Evolutionary conservation across 495 filamentous ascomycete genomes (phyloP).

Genomic region (Trichoderma asperelloides): DNA sequence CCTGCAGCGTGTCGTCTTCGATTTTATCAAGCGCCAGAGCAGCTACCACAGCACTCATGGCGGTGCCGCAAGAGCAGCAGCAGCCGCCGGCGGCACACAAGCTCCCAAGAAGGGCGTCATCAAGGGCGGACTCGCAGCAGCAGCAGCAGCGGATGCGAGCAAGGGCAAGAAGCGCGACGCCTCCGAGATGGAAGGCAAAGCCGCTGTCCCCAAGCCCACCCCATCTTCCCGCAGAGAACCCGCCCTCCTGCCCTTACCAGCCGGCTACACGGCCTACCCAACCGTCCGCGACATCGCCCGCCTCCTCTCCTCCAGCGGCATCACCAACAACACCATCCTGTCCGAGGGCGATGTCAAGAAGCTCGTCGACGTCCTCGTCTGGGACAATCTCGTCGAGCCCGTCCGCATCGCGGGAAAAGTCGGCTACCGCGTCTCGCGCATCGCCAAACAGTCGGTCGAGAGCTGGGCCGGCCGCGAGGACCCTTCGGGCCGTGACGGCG

Average conservation of each 20-base stretch:
- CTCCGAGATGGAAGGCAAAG: slow-evolving; percentile 31
- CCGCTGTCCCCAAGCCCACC: slow-evolving; percentile 22
- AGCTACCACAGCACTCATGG: slow-evolving; percentile 45
- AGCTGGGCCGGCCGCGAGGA: slow-evolving; percentile 31
- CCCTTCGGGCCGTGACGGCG: slow-evolving; percentile 22
- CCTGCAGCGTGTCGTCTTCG: slow-evolving; percentile 57
- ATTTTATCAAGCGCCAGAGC: slow-evolving; percentile 58
- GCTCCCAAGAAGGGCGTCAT: slow-evolving; percentile 37
- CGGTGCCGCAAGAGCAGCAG: slow-evolving; percentile 11
- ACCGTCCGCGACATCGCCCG: slow-evolving; percentile 62
- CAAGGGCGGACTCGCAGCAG: slow-evolving; percentile 18
- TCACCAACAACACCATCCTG: slow-evolving; percentile 55
- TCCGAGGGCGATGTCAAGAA: slow-evolving; percentile 65
- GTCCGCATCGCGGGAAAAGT: slow-evolving; percentile 31
- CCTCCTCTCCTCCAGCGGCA: slow-evolving; percentile 54
- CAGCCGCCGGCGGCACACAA: not conserved
- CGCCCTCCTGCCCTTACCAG: slow-evolving; percentile 52
- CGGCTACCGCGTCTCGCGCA: slow-evolving; percentile 42
- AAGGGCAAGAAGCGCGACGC: slow-evolving; percentile 35
- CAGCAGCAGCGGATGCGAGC: slow-evolving; percentile 14
- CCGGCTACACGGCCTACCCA: slow-evolving; percentile 65
- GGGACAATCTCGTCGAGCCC: slow-evolving; percentile 67
- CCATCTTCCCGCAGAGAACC: slow-evolving; percentile 16
- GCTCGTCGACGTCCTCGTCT: slow-evolving; percentile 75
- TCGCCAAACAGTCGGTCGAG: slow-evolving; percentile 30